Base-by-base conservation (phyloP, 495 filamentous ascomycete genomes). In the Penicillium roqueforti region DNA sequence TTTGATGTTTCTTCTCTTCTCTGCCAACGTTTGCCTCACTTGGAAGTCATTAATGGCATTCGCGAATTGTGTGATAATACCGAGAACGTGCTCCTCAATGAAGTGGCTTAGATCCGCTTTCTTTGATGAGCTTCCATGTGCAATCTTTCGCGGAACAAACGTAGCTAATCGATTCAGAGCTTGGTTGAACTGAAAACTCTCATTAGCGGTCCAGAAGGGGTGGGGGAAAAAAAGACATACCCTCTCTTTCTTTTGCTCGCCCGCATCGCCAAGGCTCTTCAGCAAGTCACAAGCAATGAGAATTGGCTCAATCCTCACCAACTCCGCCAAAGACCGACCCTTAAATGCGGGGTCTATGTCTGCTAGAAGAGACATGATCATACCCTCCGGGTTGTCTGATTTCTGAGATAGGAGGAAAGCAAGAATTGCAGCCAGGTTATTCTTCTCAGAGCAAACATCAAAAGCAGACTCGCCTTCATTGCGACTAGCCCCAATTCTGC, bases 61-160 rank as follows among this genome's bases (percentile, higher is more conserved):
- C 6, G 87, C 86, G 51, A 97, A 83, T 41, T 87, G 83, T 16
- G 86, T 81, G 66, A 95, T 91, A 51, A 97, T 81, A n/a, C 90
- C 92, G 19, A 97, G 82, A 22, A 92, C 84, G 70, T 96, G 86
- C 14, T 79, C 78, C 50, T 95, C 87, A 40, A 97, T 83, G 67
- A 95, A 97, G n/a, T 74, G 66, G 3, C 82, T 85, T 16, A 95
- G 68, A 38, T 83, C 74, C 16, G 75, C 62, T 40, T 73, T 77
- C 58, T 83, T 87, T 9, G 71, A 65, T 13, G 66, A 63, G 48
- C 62, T 70, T 63, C 80, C 58, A 69, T 80, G 70, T 51, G 73
- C 42, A 36, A 68, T 65, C 70, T 82, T 84, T 42, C 75, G 68
- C 36, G 83, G 75, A 14, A 84, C 79, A 42, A 92, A 76, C 3